Percentiles rank a stretch among this genome's conserved stretches.
Conservation (phyloP, 2,329 filamentous ascomycete species). For the Sporothrix variecibatus region DNA sequence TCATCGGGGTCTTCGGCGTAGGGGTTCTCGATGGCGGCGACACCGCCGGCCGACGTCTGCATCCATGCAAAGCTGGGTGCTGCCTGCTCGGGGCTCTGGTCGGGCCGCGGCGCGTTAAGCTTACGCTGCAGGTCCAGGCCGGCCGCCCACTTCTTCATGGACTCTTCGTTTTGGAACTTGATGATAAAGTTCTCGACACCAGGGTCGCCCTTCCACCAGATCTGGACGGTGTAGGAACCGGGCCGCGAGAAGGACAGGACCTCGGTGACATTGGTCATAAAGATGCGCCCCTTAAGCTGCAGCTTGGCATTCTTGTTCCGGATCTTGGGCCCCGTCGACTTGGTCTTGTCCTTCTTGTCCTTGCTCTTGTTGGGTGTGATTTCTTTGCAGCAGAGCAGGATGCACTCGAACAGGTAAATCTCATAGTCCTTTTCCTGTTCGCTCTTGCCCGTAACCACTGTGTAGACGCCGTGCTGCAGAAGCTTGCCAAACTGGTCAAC, state of each 20-base stretch:
- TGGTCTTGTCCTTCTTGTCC: slow-evolving; percentile 70
- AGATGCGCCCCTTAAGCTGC: slow-evolving; percentile 94
- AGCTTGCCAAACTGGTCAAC: slow-evolving; percentile 90
- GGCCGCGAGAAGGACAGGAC: slow-evolving; percentile 85
- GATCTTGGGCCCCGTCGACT: slow-evolving; percentile 57
- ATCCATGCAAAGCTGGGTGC: slow-evolving; percentile 82
- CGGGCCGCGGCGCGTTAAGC: slow-evolving; percentile 55
- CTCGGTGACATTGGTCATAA: slow-evolving; percentile 98
- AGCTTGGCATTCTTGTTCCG: slow-evolving; percentile 74
- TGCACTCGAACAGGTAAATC: slow-evolving; percentile 95
- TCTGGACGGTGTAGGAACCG: slow-evolving; percentile 87
- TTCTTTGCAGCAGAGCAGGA: slow-evolving; percentile 96
- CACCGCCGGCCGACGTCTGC: slow-evolving; percentile 57
- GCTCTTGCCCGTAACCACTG: slow-evolving; percentile 84
- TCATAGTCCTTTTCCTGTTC: slow-evolving; percentile 97
- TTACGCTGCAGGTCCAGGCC: slow-evolving; percentile 77
- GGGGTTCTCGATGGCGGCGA: slow-evolving; percentile 71
- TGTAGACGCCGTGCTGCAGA: slow-evolving; percentile 85
- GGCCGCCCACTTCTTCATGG: slow-evolving; percentile 87
- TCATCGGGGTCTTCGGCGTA: slow-evolving; percentile 69
- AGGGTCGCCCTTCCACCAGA: slow-evolving; percentile 97
- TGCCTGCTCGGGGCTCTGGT: slow-evolving; percentile 48
- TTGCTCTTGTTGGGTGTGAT: slow-evolving; percentile 80
- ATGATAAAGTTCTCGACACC: slow-evolving; percentile 96
- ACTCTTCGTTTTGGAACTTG: slow-evolving; percentile 87